Percentiles rank a stretch among this genome's conserved stretches.
phyloP scores from a whole-genome alignment of 176 grass and related monocot genomes.

The Guadua angustifolia region DNA sequence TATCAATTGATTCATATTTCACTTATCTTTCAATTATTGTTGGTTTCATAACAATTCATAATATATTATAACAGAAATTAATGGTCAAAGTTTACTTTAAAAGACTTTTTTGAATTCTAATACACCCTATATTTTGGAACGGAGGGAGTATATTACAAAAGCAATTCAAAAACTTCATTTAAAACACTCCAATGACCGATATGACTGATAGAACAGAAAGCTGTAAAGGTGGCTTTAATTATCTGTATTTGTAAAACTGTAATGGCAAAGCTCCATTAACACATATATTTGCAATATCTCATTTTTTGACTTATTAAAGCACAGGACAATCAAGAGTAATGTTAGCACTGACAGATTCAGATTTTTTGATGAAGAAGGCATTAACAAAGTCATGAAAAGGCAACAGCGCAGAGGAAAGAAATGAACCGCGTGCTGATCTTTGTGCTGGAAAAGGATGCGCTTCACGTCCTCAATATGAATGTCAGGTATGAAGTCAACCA shows the following conservation, averaged over 20 bases:
- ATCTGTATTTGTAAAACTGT: background rate
- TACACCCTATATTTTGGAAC: no score
- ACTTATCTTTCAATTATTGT: no score
- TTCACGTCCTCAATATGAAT: slow-evolving; percentile 86
- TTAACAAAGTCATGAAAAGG: background rate
- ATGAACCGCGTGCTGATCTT: slow-evolving; percentile 69
- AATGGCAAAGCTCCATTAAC: background rate
- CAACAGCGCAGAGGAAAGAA: slow-evolving; percentile 29
- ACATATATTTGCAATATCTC: background rate
- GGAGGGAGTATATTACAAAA: slow-evolving; percentile 9
- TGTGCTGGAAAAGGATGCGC: slow-evolving; percentile 64
- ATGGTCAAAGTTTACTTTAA: no score
- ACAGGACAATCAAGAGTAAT: slow-evolving; percentile 25
- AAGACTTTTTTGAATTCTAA: no score
- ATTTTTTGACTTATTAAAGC: slow-evolving; percentile 11
- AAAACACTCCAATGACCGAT: background rate
- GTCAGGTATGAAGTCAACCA: slow-evolving; percentile 83
- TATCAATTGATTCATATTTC: no score
- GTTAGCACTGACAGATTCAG: slow-evolving; percentile 1
- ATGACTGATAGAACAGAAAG: background rate
- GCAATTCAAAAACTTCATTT: slow-evolving; percentile 1
- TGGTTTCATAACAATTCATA: no score
- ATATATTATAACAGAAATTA: no score
- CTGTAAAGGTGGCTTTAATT: background rate
- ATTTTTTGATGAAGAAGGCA: slow-evolving; percentile 25